Percentiles rank a stretch among this genome's conserved stretches.
Evolutionary conservation across 2,329 filamentous ascomycete genomes (phyloP).

Genomic region (Cytospora schulzeri): DNA sequence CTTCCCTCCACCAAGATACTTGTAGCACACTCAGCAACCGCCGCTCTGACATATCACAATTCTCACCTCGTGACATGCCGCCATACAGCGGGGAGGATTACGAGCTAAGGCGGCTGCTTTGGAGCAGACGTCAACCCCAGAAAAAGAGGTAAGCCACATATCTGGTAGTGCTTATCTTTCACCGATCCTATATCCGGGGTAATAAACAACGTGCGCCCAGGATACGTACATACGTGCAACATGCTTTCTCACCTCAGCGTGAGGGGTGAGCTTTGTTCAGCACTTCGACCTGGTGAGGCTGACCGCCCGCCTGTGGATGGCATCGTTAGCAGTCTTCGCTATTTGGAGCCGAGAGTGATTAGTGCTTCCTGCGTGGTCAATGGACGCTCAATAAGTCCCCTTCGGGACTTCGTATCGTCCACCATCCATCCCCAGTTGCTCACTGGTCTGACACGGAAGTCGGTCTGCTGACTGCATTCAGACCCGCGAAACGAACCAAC

Average conservation of each 20-base stretch:
- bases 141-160: background rate
- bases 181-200: conserved; percentile 16
- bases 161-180: conserved; percentile 15
- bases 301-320: background rate
- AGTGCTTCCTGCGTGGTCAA: background rate
- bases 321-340: background rate
- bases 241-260: background rate
- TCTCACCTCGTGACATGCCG: background rate
- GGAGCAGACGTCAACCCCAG: conserved; percentile 13
- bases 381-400: background rate
- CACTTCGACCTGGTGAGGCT: background rate
- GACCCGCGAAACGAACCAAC: background rate
- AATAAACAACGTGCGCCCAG: background rate
- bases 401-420: conserved; percentile 2
- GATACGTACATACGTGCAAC: background rate
- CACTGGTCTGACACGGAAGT: conserved; percentile 6
- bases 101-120: conserved; percentile 8
- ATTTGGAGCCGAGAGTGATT: background rate
- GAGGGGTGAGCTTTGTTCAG: background rate
- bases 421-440: background rate
- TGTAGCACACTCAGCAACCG: too few relatives aligned
- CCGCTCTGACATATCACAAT: background rate
- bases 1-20: background rate
- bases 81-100: conserved; percentile 1
- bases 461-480: conserved; percentile 13